phyloP scores from a whole-genome alignment of 176 grass and related monocot species.

The Chloris gayana region DNA sequence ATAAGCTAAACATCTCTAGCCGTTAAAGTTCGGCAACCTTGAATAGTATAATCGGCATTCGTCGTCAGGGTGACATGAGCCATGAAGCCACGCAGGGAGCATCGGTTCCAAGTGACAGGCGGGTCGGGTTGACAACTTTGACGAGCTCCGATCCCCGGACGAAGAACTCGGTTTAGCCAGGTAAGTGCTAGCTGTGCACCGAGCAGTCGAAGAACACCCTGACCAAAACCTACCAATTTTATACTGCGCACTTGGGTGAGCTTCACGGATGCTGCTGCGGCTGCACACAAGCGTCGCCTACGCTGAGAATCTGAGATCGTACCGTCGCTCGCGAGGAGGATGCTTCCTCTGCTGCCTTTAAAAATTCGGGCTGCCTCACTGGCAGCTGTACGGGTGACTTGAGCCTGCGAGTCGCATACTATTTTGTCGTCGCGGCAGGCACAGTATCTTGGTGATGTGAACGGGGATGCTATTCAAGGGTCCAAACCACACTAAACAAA shows the following conservation, averaged over 20 bases:
- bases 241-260: neutral
- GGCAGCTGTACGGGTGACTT: slow-evolving; percentile 42
- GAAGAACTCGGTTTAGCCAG: slow-evolving; percentile 33
- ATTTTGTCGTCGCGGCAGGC: neutral
- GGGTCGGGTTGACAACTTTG: slow-evolving; percentile 9
- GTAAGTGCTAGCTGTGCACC: neutral
- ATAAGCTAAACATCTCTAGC: neutral
- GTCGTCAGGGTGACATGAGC: neutral
- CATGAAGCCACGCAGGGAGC: neutral
- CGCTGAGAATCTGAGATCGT: neutral
- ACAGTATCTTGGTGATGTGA: slow-evolving; percentile 49
- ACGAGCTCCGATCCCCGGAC: neutral
- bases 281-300: neutral
- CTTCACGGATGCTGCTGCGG: neutral
- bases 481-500: slow-evolving; percentile 25
- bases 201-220: slow-evolving; percentile 1
- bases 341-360: slow-evolving; percentile 26
- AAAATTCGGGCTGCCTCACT: slow-evolving; percentile 34
- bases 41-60: neutral
- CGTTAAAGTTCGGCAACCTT: neutral
- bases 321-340: neutral
- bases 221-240: slow-evolving; percentile 15
- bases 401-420: neutral
- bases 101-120: slow-evolving; percentile 27
- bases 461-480: slow-evolving; percentile 28